Percentiles rank a stretch among this genome's conserved stretches.
phyloP scores from a whole-genome alignment of 2,329 filamentous ascomycete species.

The Phialophora tarda region DNA sequence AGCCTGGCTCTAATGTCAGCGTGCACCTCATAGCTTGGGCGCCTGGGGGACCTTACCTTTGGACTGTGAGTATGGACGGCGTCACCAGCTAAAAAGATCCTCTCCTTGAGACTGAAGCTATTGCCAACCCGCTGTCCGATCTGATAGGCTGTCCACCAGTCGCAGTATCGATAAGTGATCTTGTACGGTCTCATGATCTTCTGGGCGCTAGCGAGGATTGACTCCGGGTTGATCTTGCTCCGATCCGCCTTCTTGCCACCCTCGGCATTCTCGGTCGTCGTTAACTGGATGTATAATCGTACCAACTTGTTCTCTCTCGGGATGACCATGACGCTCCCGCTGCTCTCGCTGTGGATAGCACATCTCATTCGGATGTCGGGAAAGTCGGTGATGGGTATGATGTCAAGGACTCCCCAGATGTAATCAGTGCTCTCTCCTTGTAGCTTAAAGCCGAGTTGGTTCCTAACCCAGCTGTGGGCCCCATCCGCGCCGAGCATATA shows the following conservation, averaged over 20 bases:
- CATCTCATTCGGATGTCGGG: constrained; percentile 65
- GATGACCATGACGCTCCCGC: constrained; percentile 68
- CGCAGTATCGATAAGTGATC: constrained; percentile 66
- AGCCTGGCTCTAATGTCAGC: constrained; percentile 57
- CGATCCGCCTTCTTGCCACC: constrained; percentile 53
- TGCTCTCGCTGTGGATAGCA: constrained; percentile 61
- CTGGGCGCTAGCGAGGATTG: constrained; percentile 67
- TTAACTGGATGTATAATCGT: constrained; percentile 50
- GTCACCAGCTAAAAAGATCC: constrained; percentile 74
- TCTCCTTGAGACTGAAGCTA: constrained; percentile 60
- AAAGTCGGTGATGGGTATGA: constrained; percentile 63
- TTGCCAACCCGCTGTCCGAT: constrained; percentile 69
- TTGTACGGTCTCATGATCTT: constrained; percentile 71
- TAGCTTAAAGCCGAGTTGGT: constrained; percentile 62
- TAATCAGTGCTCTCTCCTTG: constrained; percentile 60
- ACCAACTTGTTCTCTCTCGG: constrained; percentile 68
- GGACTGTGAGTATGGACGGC: constrained; percentile 60
- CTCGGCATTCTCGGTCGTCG: constrained; percentile 28
- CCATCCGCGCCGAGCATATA: constrained; percentile 71
- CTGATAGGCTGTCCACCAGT: constrained; percentile 72
- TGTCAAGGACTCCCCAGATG: constrained; percentile 57
- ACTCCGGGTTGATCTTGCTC: constrained; percentile 66
- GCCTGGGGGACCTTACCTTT: constrained; percentile 4
- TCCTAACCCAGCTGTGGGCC: constrained; percentile 69
- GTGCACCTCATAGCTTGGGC: not conserved